Evolutionary conservation across 2,329 filamentous ascomycete genomes (phyloP).

Genomic region (Aspergillus transmontanensis): DNA sequence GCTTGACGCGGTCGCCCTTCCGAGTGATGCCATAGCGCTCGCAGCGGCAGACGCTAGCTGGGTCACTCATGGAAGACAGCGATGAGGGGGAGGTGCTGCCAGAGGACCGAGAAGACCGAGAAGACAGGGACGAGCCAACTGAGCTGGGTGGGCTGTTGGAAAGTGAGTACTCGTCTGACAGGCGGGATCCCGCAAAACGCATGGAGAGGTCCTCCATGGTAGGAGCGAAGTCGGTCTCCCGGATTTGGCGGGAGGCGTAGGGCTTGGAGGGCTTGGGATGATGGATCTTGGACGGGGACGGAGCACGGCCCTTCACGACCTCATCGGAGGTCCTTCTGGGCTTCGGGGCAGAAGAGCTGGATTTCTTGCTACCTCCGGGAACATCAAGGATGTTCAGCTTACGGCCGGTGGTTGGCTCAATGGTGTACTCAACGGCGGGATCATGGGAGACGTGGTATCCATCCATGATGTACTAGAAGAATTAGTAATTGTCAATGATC

Average conservation of each 20-base stretch:
- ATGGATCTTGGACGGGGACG: slow-evolving; percentile 86
- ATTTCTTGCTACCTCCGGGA: slow-evolving; percentile 58
- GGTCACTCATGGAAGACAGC: slow-evolving; percentile 68
- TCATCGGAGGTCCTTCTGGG: slow-evolving; percentile 57
- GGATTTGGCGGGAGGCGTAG: slow-evolving; percentile 82
- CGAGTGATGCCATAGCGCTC: slow-evolving; percentile 96
- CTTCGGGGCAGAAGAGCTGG: slow-evolving; percentile 37
- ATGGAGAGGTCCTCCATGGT: slow-evolving; percentile 77
- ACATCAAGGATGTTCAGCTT: slow-evolving; percentile 98
- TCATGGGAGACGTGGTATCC: slow-evolving; percentile 98
- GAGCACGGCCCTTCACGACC: slow-evolving; percentile 83
- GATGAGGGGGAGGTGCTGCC: slow-evolving; percentile 57
- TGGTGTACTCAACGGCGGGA: slow-evolving; percentile 82
- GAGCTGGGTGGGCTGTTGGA: slow-evolving; percentile 76
- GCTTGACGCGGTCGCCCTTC: slow-evolving; percentile 88
- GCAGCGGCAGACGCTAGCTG: slow-evolving; percentile 74
- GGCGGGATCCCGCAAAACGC: slow-evolving; percentile 72
- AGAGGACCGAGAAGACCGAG: slow-evolving; percentile 73
- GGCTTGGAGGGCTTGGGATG: slow-evolving; percentile 88
- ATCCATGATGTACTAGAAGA: slow-evolving; percentile 83
- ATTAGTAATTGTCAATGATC: slow-evolving; percentile 15
- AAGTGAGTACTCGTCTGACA: slow-evolving; percentile 70
- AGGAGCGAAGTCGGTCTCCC: slow-evolving; percentile 77
- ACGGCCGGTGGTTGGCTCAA: slow-evolving; percentile 94
- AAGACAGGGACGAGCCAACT: slow-evolving; percentile 66